phyloP scores from a whole-genome alignment of 2,329 filamentous ascomycete genomes.

The Apiospora kogelbergensis region DNA sequence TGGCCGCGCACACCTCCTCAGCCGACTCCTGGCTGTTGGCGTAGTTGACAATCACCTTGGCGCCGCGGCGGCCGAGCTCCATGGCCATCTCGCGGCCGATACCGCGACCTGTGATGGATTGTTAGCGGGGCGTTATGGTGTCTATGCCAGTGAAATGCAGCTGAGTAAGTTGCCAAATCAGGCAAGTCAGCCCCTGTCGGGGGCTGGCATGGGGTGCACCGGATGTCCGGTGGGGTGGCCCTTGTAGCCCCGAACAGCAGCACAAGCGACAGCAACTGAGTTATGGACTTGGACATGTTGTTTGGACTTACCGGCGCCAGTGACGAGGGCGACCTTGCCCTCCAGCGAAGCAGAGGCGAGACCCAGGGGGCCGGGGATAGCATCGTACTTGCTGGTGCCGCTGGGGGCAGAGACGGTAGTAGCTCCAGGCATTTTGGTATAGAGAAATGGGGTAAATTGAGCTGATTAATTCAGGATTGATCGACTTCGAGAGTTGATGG shows the following conservation, averaged over 20 bases:
- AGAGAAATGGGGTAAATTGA: not conserved
- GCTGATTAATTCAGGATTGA: not conserved
- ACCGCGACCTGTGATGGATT: conserved; percentile 49
- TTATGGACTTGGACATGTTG: not conserved
- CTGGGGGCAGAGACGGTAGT: conserved; percentile 16
- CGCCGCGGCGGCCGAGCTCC: conserved; percentile 64
- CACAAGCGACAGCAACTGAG: not conserved
- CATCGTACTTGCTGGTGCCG: conserved; percentile 33
- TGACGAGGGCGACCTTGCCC: conserved; percentile 39
- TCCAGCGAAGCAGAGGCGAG: conserved; percentile 38
- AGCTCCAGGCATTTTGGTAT: conserved; percentile 34
- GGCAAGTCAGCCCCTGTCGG: not conserved
- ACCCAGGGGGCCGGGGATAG: conserved; percentile 38
- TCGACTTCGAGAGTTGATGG: not conserved
- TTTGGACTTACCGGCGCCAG: conserved; percentile 36
- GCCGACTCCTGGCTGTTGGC: conserved; percentile 65
- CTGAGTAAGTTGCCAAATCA: conserved; percentile 7
- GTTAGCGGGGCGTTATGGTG: conserved; percentile 13
- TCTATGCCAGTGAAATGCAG: conserved; percentile 10
- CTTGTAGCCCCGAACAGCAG: not conserved
- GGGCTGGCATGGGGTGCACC: not conserved
- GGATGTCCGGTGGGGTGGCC: conserved; percentile 15
- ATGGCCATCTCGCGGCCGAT: conserved; percentile 67
- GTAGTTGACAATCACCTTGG: conserved; percentile 67
- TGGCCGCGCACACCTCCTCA: conserved; percentile 63